These are phyloP conservation scores for Ogataea wickerhamii DNA, from an alignment of 805 yeast species.

Conservation along the genomic window DNA sequence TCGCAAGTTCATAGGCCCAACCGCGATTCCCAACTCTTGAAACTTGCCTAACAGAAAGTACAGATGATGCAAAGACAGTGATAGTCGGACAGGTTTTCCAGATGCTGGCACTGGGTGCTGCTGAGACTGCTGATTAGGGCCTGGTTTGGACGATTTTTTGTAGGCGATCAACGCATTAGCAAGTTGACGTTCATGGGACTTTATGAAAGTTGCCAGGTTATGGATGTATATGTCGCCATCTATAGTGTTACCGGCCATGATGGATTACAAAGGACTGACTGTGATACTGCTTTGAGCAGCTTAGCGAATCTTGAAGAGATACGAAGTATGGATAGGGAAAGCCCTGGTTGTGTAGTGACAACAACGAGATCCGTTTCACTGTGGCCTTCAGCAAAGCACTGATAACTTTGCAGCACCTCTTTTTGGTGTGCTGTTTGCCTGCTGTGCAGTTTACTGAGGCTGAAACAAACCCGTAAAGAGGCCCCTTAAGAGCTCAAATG, in stretches of 20 bases:
- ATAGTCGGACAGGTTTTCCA: constrained; percentile 52
- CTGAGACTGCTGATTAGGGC: constrained; percentile 8
- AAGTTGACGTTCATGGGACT: constrained; percentile 53
- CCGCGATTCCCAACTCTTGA: constrained; percentile 42
- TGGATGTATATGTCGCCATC: constrained; percentile 60
- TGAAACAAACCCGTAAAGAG: too few species aligned
- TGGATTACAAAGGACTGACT: too few species aligned
- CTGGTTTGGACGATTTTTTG: constrained; percentile 35
- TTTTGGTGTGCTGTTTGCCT: too few species aligned
- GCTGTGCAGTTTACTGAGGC: too few species aligned
- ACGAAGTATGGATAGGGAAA: neutral
- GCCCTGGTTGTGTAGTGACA: neutral
- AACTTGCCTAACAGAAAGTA: constrained; percentile 59
- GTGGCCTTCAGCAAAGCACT: neutral
- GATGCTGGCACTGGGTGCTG: constrained; percentile 15
- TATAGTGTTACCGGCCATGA: constrained; percentile 32
- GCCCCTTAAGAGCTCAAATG: too few species aligned
- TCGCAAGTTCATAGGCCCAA: constrained; percentile 61
- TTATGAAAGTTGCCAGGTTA: constrained; percentile 49
- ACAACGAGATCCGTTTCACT: neutral
- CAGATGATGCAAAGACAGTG: constrained; percentile 60
- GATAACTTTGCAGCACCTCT: neutral
- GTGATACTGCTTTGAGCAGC: neutral
- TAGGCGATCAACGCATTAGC: constrained; percentile 58
- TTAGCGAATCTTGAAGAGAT: neutral